Evolutionary conservation across 257 asterid genomes (phyloP).

Genomic region (Datura wrightii): DNA sequence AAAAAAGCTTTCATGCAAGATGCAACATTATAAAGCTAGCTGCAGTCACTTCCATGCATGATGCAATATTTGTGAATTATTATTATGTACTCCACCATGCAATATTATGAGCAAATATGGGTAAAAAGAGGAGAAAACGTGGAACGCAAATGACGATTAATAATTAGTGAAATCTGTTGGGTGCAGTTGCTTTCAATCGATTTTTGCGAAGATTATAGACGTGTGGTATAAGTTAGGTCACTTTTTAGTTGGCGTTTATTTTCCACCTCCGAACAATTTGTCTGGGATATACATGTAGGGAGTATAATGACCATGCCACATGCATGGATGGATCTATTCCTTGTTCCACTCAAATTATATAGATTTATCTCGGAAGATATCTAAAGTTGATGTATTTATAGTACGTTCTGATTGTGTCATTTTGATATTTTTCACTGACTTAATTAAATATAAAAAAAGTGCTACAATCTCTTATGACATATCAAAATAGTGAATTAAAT

Average conservation of each 20-base stretch:
- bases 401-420: no score
- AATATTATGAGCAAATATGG: not conserved
- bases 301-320: not conserved
- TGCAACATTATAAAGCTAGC: not conserved
- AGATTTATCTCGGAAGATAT: no score
- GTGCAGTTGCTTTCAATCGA: conserved; percentile 7
- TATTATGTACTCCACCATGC: not conserved
- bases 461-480: no score
- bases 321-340: no score
- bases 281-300: not conserved
- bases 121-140: not conserved
- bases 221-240: not conserved
- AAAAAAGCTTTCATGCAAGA: not conserved
- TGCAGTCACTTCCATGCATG: not conserved
- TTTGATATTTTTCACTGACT: no score
- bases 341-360: no score
- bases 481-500: no score
- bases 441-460: no score
- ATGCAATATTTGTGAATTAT: not conserved
- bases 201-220: not conserved
- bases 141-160: not conserved
- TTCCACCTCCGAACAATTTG: not conserved
- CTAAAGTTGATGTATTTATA: no score
- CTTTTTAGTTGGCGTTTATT: not conserved
- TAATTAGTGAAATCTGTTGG: no score